These are phyloP conservation scores for Fistulinella staudtii DNA, from an alignment of 1,284 basidiomycete species.

Conservation along the genomic window DNA sequence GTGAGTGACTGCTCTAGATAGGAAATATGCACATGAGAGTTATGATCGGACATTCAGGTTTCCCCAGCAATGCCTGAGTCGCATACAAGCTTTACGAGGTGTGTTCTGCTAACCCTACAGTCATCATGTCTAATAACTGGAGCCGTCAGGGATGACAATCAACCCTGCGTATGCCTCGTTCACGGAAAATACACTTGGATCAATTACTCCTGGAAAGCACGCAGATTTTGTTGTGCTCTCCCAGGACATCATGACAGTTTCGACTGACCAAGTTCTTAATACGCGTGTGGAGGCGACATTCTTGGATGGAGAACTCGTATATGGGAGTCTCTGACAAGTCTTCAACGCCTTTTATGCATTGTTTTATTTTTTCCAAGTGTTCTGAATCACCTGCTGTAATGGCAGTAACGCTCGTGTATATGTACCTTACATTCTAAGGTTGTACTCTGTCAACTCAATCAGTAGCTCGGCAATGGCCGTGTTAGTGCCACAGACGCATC, in stretches of 20 bases:
- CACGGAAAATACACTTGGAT: slow-evolving; percentile 68
- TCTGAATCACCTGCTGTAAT: too few species aligned
- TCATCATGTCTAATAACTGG: slow-evolving; percentile 4
- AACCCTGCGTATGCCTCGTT: slow-evolving; percentile 87
- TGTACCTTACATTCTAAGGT: too few species aligned
- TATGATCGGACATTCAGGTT: slow-evolving; percentile 52
- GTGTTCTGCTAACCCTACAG: slow-evolving; percentile 31
- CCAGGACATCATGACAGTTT: slow-evolving; percentile 74
- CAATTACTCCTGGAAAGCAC: slow-evolving; percentile 70
- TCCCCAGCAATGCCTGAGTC: slow-evolving; percentile 72
- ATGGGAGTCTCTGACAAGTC: too few species aligned
- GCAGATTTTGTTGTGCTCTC: slow-evolving; percentile 84
- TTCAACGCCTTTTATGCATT: too few species aligned
- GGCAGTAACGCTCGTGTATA: too few species aligned
- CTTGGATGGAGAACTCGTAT: slow-evolving; percentile 72
- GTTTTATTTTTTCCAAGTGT: too few species aligned
- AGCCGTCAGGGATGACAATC: slow-evolving; percentile 57
- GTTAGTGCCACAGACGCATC: slow-evolving; percentile 26
- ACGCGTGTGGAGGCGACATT: slow-evolving; percentile 73
- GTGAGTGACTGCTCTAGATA: slow-evolving; percentile 39
- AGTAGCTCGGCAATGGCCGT: too few species aligned
- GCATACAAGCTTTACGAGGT: slow-evolving; percentile 68
- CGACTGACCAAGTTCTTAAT: slow-evolving; percentile 57
- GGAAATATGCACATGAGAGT: not conserved
- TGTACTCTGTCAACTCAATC: too few species aligned